A percentile compares a stretch with the other conserved stretches of the same genome.
Evolutionary conservation across 2,329 filamentous ascomycete genomes (phyloP).

Genomic region (Scedosporium apiospermum): DNA sequence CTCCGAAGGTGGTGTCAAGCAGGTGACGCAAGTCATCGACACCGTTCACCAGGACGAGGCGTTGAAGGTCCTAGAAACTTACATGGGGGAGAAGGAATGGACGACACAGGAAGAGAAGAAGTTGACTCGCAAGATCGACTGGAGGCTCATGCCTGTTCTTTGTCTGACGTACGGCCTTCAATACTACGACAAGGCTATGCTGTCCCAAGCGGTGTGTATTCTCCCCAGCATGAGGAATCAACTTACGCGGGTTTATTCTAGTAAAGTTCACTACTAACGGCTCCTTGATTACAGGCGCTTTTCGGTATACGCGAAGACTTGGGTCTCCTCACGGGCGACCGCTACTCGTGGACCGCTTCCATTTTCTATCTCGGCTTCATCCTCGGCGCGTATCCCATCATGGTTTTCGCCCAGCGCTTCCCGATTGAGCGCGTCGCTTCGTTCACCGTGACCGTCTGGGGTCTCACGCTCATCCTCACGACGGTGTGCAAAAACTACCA

Average conservation of each 20-base stretch:
- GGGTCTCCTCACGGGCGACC: conserved; percentile 18
- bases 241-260: too few relatives aligned
- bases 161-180: conserved; percentile 15
- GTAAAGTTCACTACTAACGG: background rate
- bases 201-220: conserved; percentile 18
- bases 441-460: conserved; percentile 12
- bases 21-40: conserved; percentile 13
- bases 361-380: conserved; percentile 31
- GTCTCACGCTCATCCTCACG: conserved; percentile 29
- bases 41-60: conserved; percentile 28
- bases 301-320: conserved; percentile 28
- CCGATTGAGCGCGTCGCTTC: conserved; percentile 12
- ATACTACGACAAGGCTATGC: conserved; percentile 14
- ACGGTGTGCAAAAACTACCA: conserved; percentile 30
- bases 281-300: conserved; percentile 17
- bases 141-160: conserved; percentile 14
- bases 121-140: conserved; percentile 19
- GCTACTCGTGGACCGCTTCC: conserved; percentile 30
- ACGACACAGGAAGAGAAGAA: conserved; percentile 19
- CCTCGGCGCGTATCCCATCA: conserved; percentile 23
- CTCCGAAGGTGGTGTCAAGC: background rate
- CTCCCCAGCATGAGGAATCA: background rate
- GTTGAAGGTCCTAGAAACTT: conserved; percentile 28
- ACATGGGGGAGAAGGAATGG: conserved; percentile 32
- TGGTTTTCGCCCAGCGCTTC: conserved; percentile 18